Evolutionary conservation across 2,329 filamentous ascomycete genomes (phyloP).

Genomic region (Fusarium pseudonygamai): DNA sequence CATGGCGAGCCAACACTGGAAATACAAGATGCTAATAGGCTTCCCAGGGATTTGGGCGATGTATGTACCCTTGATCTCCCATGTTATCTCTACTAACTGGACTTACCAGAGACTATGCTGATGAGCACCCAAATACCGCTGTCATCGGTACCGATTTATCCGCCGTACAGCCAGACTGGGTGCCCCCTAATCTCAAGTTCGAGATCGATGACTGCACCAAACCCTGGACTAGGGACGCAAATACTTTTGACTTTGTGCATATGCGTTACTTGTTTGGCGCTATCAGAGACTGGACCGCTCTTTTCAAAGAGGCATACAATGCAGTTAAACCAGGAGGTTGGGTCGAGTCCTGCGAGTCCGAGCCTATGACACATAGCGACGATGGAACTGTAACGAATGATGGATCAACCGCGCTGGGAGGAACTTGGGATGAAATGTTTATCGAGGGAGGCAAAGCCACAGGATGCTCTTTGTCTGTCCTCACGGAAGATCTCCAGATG

Average conservation of each 20-base stretch:
- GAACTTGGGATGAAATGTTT: conserved; percentile 11
- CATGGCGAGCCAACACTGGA: no score
- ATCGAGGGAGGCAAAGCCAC: conserved; percentile 7
- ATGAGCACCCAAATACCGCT: conserved; percentile 5
- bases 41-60: conserved; percentile 11
- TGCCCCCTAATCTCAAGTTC: conserved; percentile 14
- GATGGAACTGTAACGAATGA: conserved; percentile 7
- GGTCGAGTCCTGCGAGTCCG: conserved; percentile 14
- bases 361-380: conserved; percentile 5
- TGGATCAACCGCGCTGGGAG: neutral
- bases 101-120: conserved; percentile 5
- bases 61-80: neutral
- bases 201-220: conserved; percentile 15
- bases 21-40: neutral
- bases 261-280: conserved; percentile 19
- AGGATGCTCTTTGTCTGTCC: neutral
- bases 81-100: neutral
- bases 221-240: conserved; percentile 7
- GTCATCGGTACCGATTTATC: conserved; percentile 16
- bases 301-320: conserved; percentile 8
- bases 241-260: conserved; percentile 12
- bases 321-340: conserved; percentile 10
- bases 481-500: conserved; percentile 5
- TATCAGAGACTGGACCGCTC: neutral
- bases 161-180: conserved; percentile 7